Conservation (phyloP, 2,329 filamentous ascomycete genomes). For the Penicillium sp. region DNA sequence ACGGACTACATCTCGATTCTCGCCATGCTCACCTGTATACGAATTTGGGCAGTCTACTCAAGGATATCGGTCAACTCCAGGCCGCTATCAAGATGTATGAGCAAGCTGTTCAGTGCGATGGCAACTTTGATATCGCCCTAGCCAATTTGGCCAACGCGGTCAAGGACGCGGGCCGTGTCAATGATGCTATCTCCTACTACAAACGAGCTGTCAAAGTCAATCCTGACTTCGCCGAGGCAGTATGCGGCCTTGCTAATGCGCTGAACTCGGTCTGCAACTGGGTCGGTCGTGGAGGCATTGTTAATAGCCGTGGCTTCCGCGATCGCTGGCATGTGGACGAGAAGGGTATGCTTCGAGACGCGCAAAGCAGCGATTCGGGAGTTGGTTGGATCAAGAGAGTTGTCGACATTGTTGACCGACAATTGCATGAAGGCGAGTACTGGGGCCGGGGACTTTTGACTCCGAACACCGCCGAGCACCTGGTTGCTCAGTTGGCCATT, state of each 20-base stretch:
- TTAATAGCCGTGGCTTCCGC: conserved; percentile 70
- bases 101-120: conserved; percentile 86
- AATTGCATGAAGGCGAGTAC: conserved; percentile 79
- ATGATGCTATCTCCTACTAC: conserved; percentile 91
- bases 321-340: conserved; percentile 95
- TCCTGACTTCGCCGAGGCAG: conserved; percentile 93
- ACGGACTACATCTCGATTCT: conserved; percentile 82
- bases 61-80: conserved; percentile 92
- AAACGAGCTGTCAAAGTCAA: conserved; percentile 87
- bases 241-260: conserved; percentile 92
- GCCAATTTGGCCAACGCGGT: conserved; percentile 97
- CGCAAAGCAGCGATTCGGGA: conserved; percentile 63
- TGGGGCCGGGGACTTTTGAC: conserved; percentile 80
- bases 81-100: conserved; percentile 97
- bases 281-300: conserved; percentile 83
- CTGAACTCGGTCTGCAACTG: conserved; percentile 96
- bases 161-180: conserved; percentile 91
- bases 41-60: conserved; percentile 90
- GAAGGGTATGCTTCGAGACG: conserved; percentile 78
- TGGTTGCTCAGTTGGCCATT: conserved; percentile 54
- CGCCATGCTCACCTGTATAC: conserved; percentile 96
- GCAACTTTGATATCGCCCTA: conserved; percentile 93
- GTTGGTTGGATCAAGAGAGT: conserved; percentile 86
- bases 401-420: conserved; percentile 84
- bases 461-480: conserved; percentile 55